A percentile compares a stretch with the other conserved stretches of the same genome.
phyloP scores from a whole-genome alignment of 2,329 filamentous ascomycete species.

The Colletotrichum somersetense region DNA sequence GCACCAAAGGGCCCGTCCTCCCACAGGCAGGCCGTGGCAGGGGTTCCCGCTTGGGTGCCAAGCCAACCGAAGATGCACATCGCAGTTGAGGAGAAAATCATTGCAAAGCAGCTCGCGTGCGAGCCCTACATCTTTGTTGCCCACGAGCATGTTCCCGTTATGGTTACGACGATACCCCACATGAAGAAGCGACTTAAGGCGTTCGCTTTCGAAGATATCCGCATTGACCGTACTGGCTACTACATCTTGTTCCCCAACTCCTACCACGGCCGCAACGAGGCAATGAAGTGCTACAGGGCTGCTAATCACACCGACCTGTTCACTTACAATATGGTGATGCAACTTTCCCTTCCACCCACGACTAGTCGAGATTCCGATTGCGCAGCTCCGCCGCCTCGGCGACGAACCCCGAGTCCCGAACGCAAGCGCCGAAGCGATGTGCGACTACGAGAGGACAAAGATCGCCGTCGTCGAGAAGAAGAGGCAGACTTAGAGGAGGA shows the following conservation, averaged over 20 bases:
- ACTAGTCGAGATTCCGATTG: conserved; percentile 35
- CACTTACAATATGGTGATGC: conserved; percentile 92
- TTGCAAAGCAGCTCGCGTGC: conserved; percentile 77
- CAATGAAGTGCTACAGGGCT: conserved; percentile 81
- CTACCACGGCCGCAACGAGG: conserved; percentile 80
- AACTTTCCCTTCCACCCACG: conserved; percentile 66
- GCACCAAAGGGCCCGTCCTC: conserved; percentile 88
- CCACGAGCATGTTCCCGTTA: conserved; percentile 87
- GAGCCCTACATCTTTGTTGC: conserved; percentile 93
- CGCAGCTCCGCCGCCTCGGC: conserved; percentile 45
- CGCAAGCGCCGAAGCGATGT: conserved; percentile 55
- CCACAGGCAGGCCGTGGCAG: conserved; percentile 54
- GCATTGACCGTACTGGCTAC: conserved; percentile 88
- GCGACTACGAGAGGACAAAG: conserved; percentile 74
- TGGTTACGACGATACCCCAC: conserved; percentile 87
- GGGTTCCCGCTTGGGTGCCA: conserved; percentile 52
- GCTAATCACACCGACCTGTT: conserved; percentile 89
- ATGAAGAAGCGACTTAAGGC: conserved; percentile 90
- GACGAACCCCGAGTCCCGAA: conserved; percentile 54
- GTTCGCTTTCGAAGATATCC: conserved; percentile 84
- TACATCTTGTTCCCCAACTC: conserved; percentile 91
- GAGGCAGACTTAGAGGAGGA: conserved; percentile 90
- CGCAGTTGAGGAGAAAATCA: conserved; percentile 73
- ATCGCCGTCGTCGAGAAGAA: conserved; percentile 76
- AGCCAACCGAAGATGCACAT: conserved; percentile 63